Evolutionary conservation across 441 rosid species (phyloP), one percentile per base, ranked within the genome.

Genomic region (Cnidoscolus chayamansa): DNA sequence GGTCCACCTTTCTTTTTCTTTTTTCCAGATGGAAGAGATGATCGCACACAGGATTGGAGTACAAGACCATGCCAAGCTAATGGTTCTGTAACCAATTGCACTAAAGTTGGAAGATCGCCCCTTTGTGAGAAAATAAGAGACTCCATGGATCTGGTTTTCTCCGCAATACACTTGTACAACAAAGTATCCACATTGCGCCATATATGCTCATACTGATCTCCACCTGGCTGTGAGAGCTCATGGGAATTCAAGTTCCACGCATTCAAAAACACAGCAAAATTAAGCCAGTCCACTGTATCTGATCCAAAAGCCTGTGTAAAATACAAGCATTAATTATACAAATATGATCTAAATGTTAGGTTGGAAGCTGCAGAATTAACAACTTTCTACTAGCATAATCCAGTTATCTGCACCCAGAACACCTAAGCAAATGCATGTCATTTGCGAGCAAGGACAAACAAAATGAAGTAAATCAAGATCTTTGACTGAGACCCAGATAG

Each of bases 61-160:
- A 96, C 74, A 71, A 96, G 86, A 60, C 83, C 66, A 66, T 89
- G 97, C 97, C 98, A 96, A 8, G 99, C 94, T 78, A 96, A 79
- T 16, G 99, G 97, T 82, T 96, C 96, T 6, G 96, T 81, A 68
- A 91, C 86, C 68, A 93, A 75, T 75, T 83, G 92, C 68, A 91
- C 88, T 83, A 93, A 76, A 68, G 70, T 63, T 45, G 88, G 82
- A 74, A 91, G 81, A 79, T 81, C 85, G 69, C 75, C 76, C 53
- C 77, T 75, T n/a, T 84, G 88, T 66, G 85, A 73, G 74, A 73
- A 72, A 65, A 82, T 75, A 66, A 81, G 85, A 75, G 88, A 76
- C 55, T 81, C 88, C 81, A 82, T 67, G 60, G 86, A 70, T 81
- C 74, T 82, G 70, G 84, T 67, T 74, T 81, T 89, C 68, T 87